Evolutionary conservation across 148 eudicot species (phyloP), one percentile per base, ranked within the genome.

Genomic region (Silene uniflora): DNA sequence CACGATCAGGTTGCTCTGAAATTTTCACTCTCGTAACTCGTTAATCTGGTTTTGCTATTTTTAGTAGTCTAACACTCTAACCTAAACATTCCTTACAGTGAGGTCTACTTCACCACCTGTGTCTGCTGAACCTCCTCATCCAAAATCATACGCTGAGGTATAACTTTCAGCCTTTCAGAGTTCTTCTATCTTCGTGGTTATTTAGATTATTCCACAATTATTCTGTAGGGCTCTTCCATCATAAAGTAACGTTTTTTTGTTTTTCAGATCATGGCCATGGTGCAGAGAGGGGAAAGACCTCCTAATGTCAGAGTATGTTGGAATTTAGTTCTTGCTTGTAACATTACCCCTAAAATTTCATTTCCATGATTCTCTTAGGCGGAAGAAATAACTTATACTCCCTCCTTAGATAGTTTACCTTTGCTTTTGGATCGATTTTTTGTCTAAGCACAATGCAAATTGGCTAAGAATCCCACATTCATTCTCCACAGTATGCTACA

Each of bases 271-370:
- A 88, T 95, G 92, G 87, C 83, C 71, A 95, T 90, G 99, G 83
- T 92, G 75, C 92, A 87, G 83, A 86, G 94, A 89, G 98, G 98
- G 69, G 97, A 92, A 83, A 88, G 80, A 75, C 99, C 97, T 67
- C 84, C 97, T 54, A 89, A 92, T 78, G 81, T 95, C 75, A 84
- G 94, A 80, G 99, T 95, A 88, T 80, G 83, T 79, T 49, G 72
- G n/a, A 67, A 71, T 6, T 46, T 47, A 21, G 11, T 19, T 21
- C 46, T 2, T 16, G 2, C 6, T 32, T 4, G n/a, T 64, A 29
- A 35, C 10, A 29, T 64, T 9, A 39, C 47, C 19, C 11, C 24
- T 32, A 29, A 7, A 14, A 4, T 5, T 66, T 35, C 52, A 9
- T 17, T 18, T 67, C 39, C 19, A n/a, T 25, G 47, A 47, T 46